phyloP scores from a whole-genome alignment of 2,329 filamentous ascomycete genomes.

The Ophiostoma quercus region DNA sequence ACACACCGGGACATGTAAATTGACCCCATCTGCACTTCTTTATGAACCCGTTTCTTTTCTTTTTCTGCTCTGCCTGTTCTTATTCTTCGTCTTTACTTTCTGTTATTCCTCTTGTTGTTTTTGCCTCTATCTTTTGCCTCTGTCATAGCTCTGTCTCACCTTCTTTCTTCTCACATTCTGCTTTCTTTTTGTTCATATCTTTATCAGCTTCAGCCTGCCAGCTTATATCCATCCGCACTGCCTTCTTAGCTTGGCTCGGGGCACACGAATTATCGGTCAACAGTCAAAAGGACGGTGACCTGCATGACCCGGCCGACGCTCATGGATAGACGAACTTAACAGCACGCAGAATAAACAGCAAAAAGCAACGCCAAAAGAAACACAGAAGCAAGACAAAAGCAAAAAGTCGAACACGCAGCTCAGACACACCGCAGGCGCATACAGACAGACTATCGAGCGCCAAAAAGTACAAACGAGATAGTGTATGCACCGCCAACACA shows the following conservation, averaged over 20 bases:
- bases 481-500: background rate
- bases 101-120: slow-evolving; percentile 10
- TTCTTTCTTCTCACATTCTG: background rate
- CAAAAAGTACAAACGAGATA: slow-evolving; percentile 9
- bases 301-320: background rate
- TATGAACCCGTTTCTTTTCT: slow-evolving; percentile 7
- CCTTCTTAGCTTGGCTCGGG: background rate
- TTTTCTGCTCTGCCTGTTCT: slow-evolving; percentile 1
- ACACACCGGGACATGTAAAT: slow-evolving; percentile 14
- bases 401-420: slow-evolving; percentile 9
- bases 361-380: background rate
- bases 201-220: background rate
- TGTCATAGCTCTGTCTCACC: slow-evolving; percentile 11
- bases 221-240: slow-evolving; percentile 3
- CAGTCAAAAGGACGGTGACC: slow-evolving; percentile 13
- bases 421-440: background rate
- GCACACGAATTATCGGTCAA: background rate
- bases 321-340: background rate
- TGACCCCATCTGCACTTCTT: slow-evolving; percentile 8
- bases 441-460: background rate
- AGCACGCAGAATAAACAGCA: background rate
- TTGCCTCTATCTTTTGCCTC: slow-evolving; percentile 13
- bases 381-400: background rate
- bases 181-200: slow-evolving; percentile 7
- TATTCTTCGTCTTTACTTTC: background rate